Evolutionary conservation across 371 early-diverging fungal species (phyloP).

Genomic region (Mortierella sp.): DNA sequence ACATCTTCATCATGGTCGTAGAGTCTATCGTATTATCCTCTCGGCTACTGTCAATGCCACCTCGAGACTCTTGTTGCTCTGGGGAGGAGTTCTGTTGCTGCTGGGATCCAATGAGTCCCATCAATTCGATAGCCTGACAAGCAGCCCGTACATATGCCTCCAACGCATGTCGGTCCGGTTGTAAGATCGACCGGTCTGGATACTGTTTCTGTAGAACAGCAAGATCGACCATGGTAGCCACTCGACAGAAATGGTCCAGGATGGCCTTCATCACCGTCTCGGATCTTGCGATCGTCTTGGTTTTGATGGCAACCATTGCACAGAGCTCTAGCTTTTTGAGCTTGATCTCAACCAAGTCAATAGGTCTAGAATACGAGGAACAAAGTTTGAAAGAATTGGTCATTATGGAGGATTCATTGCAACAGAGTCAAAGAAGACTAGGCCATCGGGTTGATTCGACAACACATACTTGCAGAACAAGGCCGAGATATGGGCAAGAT

Average conservation of each 20-base stretch:
- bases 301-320: conserved; percentile 9
- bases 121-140: conserved; percentile 16
- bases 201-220: not conserved
- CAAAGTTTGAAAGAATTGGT: no score
- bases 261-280: conserved; percentile 1
- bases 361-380: conserved; percentile 4
- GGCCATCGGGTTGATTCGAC: not conserved
- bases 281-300: not conserved
- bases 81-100: no score
- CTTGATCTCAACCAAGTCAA: conserved; percentile 20
- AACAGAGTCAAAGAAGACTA: no score
- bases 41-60: not conserved
- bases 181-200: conserved; percentile 3
- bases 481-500: conserved; percentile 8
- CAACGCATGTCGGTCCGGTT: conserved; percentile 12
- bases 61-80: not conserved
- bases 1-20: conserved; percentile 1
- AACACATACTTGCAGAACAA: conserved; percentile 26
- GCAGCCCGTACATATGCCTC: conserved; percentile 13
- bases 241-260: conserved; percentile 26
- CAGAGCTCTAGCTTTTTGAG: conserved; percentile 23
- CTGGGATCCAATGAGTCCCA: conserved; percentile 22
- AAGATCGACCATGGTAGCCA: conserved; percentile 24
- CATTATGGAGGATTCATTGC: no score
- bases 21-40: not conserved